Evolutionary conservation across 108 stramenopile species (phyloP).

Genomic region (Craspedostauros australis): DNA sequence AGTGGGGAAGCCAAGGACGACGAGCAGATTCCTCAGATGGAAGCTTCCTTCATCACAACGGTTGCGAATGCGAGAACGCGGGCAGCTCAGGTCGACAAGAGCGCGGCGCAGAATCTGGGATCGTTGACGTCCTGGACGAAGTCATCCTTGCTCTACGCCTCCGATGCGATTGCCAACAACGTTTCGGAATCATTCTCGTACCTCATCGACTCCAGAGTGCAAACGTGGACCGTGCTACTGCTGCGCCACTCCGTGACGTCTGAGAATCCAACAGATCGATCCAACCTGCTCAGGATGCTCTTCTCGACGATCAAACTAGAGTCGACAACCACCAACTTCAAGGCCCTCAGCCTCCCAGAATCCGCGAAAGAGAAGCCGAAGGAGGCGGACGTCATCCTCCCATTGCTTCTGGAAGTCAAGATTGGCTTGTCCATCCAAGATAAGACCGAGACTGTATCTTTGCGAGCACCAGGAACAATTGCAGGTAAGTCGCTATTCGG

Average conservation of each 20-base stretch:
- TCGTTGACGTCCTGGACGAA: conserved; percentile 50
- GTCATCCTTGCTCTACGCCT: conserved; percentile 41
- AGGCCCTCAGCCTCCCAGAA: conserved; percentile 33
- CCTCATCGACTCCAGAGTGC: conserved; percentile 43
- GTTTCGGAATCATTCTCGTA: conserved; percentile 41
- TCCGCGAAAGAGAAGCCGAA: conserved; percentile 22
- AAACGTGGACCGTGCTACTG: conserved; percentile 53
- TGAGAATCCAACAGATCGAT: conserved; percentile 42
- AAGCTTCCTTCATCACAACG: conserved; percentile 26
- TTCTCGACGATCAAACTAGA: conserved; percentile 34
- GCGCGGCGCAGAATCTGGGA: conserved; percentile 27
- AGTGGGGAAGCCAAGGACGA: background rate
- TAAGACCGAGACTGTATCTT: conserved; percentile 28
- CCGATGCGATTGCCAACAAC: conserved; percentile 32
- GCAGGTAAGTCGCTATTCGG: conserved; percentile 34
- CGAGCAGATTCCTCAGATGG: conserved; percentile 20
- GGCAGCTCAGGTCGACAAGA: conserved; percentile 31
- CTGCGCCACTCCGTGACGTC: conserved; percentile 51
- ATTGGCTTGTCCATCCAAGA: conserved; percentile 27
- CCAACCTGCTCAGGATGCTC: conserved; percentile 40
- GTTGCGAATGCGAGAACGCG: conserved; percentile 23
- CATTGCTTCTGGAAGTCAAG: conserved; percentile 39
- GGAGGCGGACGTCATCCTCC: conserved; percentile 50
- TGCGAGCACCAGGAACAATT: conserved; percentile 55
- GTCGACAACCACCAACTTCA: conserved; percentile 24